Conservation (phyloP, 2,329 filamentous ascomycete species). For the Amesomyces nigricolor region DNA sequence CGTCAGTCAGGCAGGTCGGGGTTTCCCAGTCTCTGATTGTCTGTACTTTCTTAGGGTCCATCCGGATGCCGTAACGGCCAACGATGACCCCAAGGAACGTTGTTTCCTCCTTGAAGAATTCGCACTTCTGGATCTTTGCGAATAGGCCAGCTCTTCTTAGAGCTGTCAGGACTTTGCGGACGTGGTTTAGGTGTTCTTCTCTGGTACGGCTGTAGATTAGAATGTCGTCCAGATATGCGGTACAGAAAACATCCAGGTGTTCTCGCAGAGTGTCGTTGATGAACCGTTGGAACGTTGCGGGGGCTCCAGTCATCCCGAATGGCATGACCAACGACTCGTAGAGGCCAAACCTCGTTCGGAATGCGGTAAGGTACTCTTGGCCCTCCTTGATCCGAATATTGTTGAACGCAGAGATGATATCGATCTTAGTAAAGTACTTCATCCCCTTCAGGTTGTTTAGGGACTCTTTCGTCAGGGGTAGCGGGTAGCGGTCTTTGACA, state of each 20-base stretch:
- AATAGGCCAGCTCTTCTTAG: neutral
- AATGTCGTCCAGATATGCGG: conserved; percentile 14
- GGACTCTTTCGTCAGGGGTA: neutral
- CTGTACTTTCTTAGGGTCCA: neutral
- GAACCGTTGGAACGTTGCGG: conserved; percentile 11
- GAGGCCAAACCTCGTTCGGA: conserved; percentile 25
- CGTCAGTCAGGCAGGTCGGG: neutral
- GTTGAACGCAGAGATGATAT: neutral
- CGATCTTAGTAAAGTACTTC: neutral
- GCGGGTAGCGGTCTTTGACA: neutral
- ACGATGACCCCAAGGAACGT: neutral
- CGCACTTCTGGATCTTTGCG: neutral
- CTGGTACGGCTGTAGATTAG: conserved; percentile 2
- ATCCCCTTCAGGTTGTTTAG: neutral
- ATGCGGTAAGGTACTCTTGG: conserved; percentile 31
- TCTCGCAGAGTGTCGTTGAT: conserved; percentile 9
- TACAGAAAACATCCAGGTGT: conserved; percentile 8
- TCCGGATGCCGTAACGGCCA: neutral
- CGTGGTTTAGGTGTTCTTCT: neutral
- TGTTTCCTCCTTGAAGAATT: neutral
- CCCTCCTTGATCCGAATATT: neutral
- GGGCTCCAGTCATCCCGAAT: conserved; percentile 27
- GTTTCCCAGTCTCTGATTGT: neutral
- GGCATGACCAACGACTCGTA: conserved; percentile 31
- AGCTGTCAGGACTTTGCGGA: neutral